Evolutionary conservation across 73 alveolate species (phyloP), one percentile per base, ranked within the genome.

Genomic region (Uronychia setigera): DNA sequence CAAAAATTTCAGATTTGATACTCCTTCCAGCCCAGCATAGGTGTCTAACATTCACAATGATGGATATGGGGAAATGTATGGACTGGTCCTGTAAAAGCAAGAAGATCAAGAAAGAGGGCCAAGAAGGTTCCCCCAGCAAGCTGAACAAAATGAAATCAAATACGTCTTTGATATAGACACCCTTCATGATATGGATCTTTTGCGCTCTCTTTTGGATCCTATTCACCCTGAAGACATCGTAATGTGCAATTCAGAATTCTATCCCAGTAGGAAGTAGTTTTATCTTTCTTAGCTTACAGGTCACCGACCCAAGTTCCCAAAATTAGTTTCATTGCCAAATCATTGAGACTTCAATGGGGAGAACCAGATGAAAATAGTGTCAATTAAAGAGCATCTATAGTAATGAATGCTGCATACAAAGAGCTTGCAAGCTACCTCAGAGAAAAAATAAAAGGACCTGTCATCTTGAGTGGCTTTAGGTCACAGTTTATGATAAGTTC

Each of bases 151-250:
- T 19, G 67, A 46, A 5, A 5, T 46, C 19, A 19, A 46, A 5
- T 46, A 46, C 67, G 19, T 46, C 19, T 46, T 46, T 46, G 67
- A 46, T 46, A 46, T 46, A 11, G 67, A 46, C 67, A 46, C 67
- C n/a, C 67, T 11, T 19, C 67, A 46, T 19, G 67, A 46, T 46
- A 46, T 46, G 67, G 67, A 46, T 19, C 67, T 46, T 19, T 19
- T 46, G n/a, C 67, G 67, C 67, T 46, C 67, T 46, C 67, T 46
- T 19, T 19, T 46, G 67, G 67, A 46, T 19, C 67, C 67, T 19
- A 46, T 46, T 46, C 67, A 46, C 67, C 67, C 67, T 46, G 67
- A 46, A 46, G 67, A 46, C 67, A 46, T 46, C 67, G 67, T 46
- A 5, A 5, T 46, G n/a, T 46, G 67, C 67, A 11, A 19, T 19